Base-by-base conservation (phyloP, 441 rosid genomes). In the Jatropha podagrica region DNA sequence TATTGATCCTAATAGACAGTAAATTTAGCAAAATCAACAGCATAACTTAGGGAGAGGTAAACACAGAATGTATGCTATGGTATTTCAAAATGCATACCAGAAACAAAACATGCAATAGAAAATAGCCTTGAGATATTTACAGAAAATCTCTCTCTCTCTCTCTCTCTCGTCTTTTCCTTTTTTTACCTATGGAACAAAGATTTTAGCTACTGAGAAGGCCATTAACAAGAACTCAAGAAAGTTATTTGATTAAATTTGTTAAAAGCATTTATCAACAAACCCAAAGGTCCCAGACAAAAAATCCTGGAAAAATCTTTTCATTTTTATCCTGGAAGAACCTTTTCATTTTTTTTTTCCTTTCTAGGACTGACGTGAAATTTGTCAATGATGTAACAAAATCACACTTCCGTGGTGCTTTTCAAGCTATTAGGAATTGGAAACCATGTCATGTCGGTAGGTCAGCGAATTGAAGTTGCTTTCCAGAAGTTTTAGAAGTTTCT, bases 1-100 rank as follows among this genome's bases (percentile, higher is more conserved):
- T 86, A 95, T 88, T 92, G 98, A 37, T 91, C 97, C 99, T 95
- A 77, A 15, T 12, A 61, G 46, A 52, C 70, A 76, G 40, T 1
- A 56, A 41, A 65, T 15, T 42, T 12, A 78, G 48, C 38, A 14
- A 68, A 67, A 26, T 55, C 61, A 77, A 69, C 52, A 49, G 18
- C 15, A 46, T 37, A 62, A 49, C 27, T 68, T 18, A 48, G 38
- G 44, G 15, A 15, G 23, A 14, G 27, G 2, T 27, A 32, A 10
- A 56, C 7, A 4, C 44, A 41, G 26, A 46, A 18, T 41, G 4
- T n/a, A 11, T 18, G 40, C 14, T 20, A 56, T 13, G 13, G 46
- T 41, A n/a, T 40, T n/a, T 37, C 32, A 20, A 32, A 54, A 40
- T 42, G 14, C 41, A 42, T 48, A 32, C 32, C 32, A 32, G 3